These are phyloP conservation scores for Suillus bovinus DNA, from an alignment of 768 basidiomycete species.

Conservation along the genomic window DNA sequence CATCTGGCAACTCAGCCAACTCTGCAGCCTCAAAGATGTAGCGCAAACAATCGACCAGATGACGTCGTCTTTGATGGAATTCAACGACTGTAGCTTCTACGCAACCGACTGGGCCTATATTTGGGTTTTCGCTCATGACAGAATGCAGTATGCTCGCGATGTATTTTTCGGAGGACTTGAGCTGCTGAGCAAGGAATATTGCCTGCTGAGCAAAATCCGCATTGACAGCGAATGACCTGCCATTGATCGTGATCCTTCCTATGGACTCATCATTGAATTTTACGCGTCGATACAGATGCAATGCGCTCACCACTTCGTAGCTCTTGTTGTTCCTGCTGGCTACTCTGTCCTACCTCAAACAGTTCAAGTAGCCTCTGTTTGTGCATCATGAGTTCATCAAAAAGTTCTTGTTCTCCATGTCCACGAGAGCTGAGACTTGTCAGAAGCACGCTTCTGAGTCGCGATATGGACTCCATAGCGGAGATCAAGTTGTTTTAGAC, in stretches of 20 bases:
- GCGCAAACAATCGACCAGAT: slow-evolving; percentile 69
- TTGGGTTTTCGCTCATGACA: slow-evolving; percentile 64
- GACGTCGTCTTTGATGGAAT: slow-evolving; percentile 69
- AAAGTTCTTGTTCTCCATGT: slow-evolving; percentile 70
- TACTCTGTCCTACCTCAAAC: slow-evolving; percentile 64
- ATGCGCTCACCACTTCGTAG: slow-evolving; percentile 59
- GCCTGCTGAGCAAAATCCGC: slow-evolving; percentile 77
- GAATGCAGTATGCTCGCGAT: slow-evolving; percentile 67
- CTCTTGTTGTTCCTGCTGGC: slow-evolving; percentile 65
- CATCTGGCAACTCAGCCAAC: slow-evolving; percentile 42
- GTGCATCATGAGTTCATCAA: slow-evolving; percentile 71
- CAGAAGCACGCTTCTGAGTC: slow-evolving; percentile 54
- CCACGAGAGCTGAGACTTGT: slow-evolving; percentile 47
- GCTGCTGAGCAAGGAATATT: slow-evolving; percentile 77
- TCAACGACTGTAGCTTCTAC: slow-evolving; percentile 67
- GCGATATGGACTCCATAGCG: slow-evolving; percentile 60
- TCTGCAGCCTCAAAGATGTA: slow-evolving; percentile 66
- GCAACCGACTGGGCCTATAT: slow-evolving; percentile 53
- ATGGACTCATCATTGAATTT: not conserved
- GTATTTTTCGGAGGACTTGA: slow-evolving; percentile 82
- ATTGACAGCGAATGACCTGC: slow-evolving; percentile 71
- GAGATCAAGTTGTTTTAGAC: slow-evolving; percentile 3
- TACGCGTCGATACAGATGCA: slow-evolving; percentile 1
- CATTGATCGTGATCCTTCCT: slow-evolving; percentile 70
- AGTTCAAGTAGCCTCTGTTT: slow-evolving; percentile 62